Conservation (phyloP, 2,329 filamentous ascomycete species). For the Cladosporium velox region DNA sequence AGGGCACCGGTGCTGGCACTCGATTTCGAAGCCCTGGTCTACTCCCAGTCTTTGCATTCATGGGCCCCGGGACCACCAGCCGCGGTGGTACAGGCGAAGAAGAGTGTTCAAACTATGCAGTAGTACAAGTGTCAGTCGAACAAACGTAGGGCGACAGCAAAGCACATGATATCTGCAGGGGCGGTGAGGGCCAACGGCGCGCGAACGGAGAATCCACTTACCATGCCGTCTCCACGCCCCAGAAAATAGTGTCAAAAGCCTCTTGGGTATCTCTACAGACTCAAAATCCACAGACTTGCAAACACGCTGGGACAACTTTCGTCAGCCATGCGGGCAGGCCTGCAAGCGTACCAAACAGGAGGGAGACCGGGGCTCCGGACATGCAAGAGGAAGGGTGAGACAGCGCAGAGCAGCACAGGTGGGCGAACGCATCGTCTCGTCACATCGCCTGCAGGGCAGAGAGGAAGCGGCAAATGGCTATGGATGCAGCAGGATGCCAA, state of each 20-base stretch:
- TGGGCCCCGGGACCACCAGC: constrained; percentile 29
- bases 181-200: constrained; percentile 18
- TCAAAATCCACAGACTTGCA: constrained; percentile 14
- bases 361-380: constrained; percentile 4
- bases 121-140: constrained; percentile 28
- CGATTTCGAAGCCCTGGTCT: constrained; percentile 26
- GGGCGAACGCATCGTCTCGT: constrained; percentile 13
- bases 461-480: constrained; percentile 6
- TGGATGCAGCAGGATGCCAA: not conserved
- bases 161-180: constrained; percentile 22
- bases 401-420: constrained; percentile 14
- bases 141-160: constrained; percentile 11
- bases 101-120: constrained; percentile 26
- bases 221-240: constrained; percentile 27
- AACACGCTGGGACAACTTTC: constrained; percentile 16
- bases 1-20: constrained; percentile 26
- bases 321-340: constrained; percentile 20
- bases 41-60: constrained; percentile 25
- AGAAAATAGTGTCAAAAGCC: constrained; percentile 16
- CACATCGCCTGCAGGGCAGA: constrained; percentile 15
- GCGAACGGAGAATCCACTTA: constrained; percentile 28
- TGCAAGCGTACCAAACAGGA: constrained; percentile 21
- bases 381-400: constrained; percentile 18
- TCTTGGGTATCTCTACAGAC: constrained; percentile 21
- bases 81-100: constrained; percentile 29